These are phyloP conservation scores for Diaporthe nobilis DNA, from an alignment of 2,329 filamentous ascomycete genomes.

Conservation along the genomic window DNA sequence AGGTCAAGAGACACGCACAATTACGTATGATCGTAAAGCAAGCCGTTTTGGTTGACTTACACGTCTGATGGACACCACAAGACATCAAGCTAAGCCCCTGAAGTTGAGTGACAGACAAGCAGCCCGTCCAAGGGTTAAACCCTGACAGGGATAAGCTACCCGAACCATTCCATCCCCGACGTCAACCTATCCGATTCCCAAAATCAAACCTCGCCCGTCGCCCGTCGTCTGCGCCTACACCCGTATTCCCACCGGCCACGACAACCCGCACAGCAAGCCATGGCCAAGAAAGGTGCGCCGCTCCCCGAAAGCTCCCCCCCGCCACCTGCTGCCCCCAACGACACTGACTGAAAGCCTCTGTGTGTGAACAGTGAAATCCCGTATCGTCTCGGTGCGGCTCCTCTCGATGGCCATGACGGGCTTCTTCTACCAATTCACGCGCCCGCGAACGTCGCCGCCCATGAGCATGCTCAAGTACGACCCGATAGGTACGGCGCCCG, in stretches of 20 bases:
- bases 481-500: conserved; percentile 78
- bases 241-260: conserved; percentile 9
- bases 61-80: not conserved
- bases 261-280: conserved; percentile 41
- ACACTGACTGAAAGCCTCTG: not conserved
- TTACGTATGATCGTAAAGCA: not conserved
- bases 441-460: conserved; percentile 84
- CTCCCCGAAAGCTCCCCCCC: not conserved
- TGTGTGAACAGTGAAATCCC: conserved; percentile 79
- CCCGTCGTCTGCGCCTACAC: not conserved
- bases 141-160: not conserved
- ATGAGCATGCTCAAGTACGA: conserved; percentile 99
- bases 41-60: not conserved
- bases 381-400: conserved; percentile 92
- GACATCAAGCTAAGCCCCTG: not conserved
- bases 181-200: conserved; percentile 17
- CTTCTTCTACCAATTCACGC: conserved; percentile 92
- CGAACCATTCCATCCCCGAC: not conserved
- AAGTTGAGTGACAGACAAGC: not conserved
- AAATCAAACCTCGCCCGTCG: conserved; percentile 22
- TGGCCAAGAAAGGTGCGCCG: conserved; percentile 55
- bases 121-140: not conserved
- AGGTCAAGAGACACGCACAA: not conserved
- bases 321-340: not conserved
- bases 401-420: conserved; percentile 99